These are phyloP conservation scores for Mediolabrus comicus DNA, from an alignment of 108 stramenopile species.

Conservation along the genomic window DNA sequence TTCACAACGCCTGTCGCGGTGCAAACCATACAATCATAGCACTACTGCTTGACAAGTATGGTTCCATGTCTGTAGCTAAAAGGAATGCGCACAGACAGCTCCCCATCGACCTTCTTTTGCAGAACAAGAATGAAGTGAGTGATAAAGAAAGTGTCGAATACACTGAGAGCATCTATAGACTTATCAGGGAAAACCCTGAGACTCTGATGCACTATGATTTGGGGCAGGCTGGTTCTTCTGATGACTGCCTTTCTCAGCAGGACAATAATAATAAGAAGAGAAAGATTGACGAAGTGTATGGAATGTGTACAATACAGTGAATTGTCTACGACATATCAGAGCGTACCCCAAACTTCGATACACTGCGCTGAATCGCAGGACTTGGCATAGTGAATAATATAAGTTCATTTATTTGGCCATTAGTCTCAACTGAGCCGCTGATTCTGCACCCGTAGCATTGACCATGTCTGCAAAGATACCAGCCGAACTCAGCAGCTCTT, in stretches of 20 bases:
- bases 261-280: too few relatives aligned
- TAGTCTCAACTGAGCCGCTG: slow-evolving; percentile 42
- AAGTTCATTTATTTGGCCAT: slow-evolving; percentile 15
- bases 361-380: too few relatives aligned
- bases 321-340: too few relatives aligned
- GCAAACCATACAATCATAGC: neutral
- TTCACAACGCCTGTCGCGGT: slow-evolving; percentile 10
- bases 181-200: neutral
- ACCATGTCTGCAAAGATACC: slow-evolving; percentile 72
- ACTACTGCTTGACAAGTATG: neutral
- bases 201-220: neutral
- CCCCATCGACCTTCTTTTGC: slow-evolving; percentile 3
- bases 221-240: too few relatives aligned
- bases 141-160: neutral
- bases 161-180: neutral
- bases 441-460: slow-evolving; percentile 61
- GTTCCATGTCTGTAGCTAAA: neutral
- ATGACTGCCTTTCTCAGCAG: too few relatives aligned
- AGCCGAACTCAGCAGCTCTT: slow-evolving; percentile 52
- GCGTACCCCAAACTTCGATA: too few relatives aligned
- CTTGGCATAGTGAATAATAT: neutral
- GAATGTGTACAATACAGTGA: too few relatives aligned
- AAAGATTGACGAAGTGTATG: too few relatives aligned
- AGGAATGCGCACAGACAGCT: neutral
- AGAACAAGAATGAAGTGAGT: neutral